phyloP scores from a whole-genome alignment of 345 rosid genomes.

The Barbarea vulgaris region DNA sequence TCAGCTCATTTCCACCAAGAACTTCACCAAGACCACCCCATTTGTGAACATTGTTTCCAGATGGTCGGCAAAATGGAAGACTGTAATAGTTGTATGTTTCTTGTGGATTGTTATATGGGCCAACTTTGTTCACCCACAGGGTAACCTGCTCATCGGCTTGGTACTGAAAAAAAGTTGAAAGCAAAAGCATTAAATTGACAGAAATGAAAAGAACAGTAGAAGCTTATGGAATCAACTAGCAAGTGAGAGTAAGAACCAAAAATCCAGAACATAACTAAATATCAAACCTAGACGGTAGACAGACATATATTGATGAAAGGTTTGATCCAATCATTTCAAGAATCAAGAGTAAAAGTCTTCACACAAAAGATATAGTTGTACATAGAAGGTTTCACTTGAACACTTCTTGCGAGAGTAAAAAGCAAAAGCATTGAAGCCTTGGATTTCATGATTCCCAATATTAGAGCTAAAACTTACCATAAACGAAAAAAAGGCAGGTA shows the following conservation, averaged over 20 bases:
- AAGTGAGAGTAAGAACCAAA: neutral
- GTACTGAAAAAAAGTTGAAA: constrained; percentile 56
- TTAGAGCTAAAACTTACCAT: constrained; percentile 3
- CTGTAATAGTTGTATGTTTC: constrained; percentile 98
- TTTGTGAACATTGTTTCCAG: constrained; percentile 73
- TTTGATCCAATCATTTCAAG: neutral
- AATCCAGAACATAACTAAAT: neutral
- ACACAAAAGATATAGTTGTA: neutral
- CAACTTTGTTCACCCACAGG: constrained; percentile 99
- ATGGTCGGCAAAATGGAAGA: constrained; percentile 89
- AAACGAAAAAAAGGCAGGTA: neutral
- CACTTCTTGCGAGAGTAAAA: neutral
- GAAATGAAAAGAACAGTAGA: constrained; percentile 14
- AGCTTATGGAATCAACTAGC: neutral
- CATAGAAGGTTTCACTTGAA: neutral
- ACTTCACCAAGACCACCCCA: constrained; percentile 99
- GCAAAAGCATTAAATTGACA: constrained; percentile 18
- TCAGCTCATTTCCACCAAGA: constrained; percentile 99
- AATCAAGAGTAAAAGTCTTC: neutral
- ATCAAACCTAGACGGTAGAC: neutral
- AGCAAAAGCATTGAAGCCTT: neutral
- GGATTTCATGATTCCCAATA: constrained; percentile 9
- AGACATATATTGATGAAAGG: neutral
- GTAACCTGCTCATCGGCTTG: constrained; percentile 75
- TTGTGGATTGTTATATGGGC: constrained; percentile 99